Evolutionary conservation across 2,329 filamentous ascomycete genomes (phyloP).

Genomic region (Phialophora tarda): DNA sequence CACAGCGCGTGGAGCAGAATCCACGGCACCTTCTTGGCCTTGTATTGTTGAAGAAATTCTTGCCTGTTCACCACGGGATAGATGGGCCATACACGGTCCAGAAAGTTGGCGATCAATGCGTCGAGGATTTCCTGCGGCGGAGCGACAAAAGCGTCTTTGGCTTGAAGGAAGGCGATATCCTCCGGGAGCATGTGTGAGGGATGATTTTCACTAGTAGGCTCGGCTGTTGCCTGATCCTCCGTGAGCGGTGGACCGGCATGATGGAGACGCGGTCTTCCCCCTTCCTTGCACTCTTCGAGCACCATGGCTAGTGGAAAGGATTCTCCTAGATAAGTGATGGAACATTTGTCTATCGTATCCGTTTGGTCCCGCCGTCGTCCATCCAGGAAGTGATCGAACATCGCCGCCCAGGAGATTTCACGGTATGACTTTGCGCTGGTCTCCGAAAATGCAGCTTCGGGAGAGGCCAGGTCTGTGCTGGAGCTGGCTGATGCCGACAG

Average conservation of each 20-base stretch:
- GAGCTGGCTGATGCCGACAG: constrained; percentile 8
- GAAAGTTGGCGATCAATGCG: constrained; percentile 17
- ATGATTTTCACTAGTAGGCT: constrained; percentile 21
- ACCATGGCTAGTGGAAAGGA: constrained; percentile 24
- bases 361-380: constrained; percentile 15
- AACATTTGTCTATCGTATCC: constrained; percentile 23
- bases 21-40: constrained; percentile 24
- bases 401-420: constrained; percentile 22
- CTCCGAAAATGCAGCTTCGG: constrained; percentile 15
- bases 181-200: constrained; percentile 20
- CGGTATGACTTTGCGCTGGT: constrained; percentile 19
- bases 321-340: constrained; percentile 23
- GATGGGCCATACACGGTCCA: constrained; percentile 21
- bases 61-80: constrained; percentile 22
- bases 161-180: constrained; percentile 21
- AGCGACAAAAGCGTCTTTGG: constrained; percentile 19
- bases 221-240: constrained; percentile 15
- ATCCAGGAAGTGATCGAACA: constrained; percentile 23
- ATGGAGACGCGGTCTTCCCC: constrained; percentile 19
- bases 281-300: constrained; percentile 21
- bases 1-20: constrained; percentile 20
- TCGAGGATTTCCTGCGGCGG: constrained; percentile 16
- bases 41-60: constrained; percentile 22
- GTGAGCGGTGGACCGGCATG: constrained; percentile 22
- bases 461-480: constrained; percentile 15